Evolutionary conservation across 1,284 basidiomycete species (phyloP), one percentile per base, ranked within the genome.

Genomic region (Cryptococcus sp.): DNA sequence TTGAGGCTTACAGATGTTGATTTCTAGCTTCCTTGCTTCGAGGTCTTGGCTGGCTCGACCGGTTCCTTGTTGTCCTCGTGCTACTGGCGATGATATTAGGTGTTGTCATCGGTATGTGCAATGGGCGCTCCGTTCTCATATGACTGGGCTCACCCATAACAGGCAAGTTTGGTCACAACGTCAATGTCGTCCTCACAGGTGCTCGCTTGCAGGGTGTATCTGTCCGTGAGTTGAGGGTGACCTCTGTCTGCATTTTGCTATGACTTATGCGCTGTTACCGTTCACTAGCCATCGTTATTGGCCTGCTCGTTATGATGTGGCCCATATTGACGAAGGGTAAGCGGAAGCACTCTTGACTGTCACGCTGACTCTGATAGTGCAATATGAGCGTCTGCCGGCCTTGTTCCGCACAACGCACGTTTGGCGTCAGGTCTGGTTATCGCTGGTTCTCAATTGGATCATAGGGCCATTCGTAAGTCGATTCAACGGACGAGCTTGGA

Each of bases 231-330:
- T 73, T 1, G 13, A 1, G 3, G 16, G 27, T 25, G 2, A n/a
- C 19, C 8, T 27, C 23, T 20, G 23, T 23, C 17, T 47, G 38
- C 15, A 35, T 31, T 35, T n/a, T 22, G 31, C 31, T 8, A 13
- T 35, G 8, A 35, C 31, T 35, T 8, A 35, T 35, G 10, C 8
- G 31, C 8, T 35, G 31, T 47, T 13, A 22, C 47, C 41, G 44
- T 13, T 51, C 4, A 25, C 39, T 62, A 90, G 88, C 88, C 0
- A 89, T 91, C 54, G 86, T 86, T 1, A 81, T 90, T 42, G 89
- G 88, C 1, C 84, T 89, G 57, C 84, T 93, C 23, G 81, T 91
- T 54, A 93, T 94, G 91, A 94, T 93, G 88, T 93, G 89, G 88
- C 91, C 91, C 1, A 85, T 88, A 45, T 68, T 82, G 23, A 80